These are phyloP conservation scores for Malus orientalis DNA, from an alignment of 306 rosid genomes.

Conservation along the genomic window DNA sequence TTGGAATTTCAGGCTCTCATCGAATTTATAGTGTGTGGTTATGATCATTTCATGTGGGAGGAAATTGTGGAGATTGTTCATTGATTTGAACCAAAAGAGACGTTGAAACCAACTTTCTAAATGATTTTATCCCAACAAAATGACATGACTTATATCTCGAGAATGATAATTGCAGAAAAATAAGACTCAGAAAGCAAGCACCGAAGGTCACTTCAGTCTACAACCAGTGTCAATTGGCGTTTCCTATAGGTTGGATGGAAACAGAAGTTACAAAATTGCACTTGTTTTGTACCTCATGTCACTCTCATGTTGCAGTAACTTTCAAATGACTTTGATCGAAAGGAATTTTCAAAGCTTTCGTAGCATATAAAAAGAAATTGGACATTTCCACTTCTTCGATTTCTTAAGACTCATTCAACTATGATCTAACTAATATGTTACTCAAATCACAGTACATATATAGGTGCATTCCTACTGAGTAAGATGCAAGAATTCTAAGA, in stretches of 20 bases:
- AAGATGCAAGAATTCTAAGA: neutral
- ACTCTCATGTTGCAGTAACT: neutral
- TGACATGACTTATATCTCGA: neutral
- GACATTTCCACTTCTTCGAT: neutral
- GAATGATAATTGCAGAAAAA: neutral
- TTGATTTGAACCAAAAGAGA: neutral
- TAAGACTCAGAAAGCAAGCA: neutral
- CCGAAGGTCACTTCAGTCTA: no score
- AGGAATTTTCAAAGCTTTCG: neutral
- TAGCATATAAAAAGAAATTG: neutral
- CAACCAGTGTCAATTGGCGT: neutral
- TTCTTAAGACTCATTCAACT: neutral
- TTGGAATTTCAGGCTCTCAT: neutral
- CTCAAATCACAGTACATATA: neutral
- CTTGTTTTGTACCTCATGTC: neutral
- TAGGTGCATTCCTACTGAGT: conserved; percentile 4
- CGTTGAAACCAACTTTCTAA: neutral
- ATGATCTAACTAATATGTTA: neutral
- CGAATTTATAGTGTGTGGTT: conserved; percentile 29
- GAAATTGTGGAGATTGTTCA: conserved; percentile 3
- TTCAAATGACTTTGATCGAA: neutral
- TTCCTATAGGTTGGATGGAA: neutral
- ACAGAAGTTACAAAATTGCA: neutral
- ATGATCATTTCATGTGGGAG: conserved; percentile 11
- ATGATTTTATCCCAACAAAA: neutral